These are phyloP conservation scores for Chalciporus chontae DNA, from an alignment of 768 basidiomycete genomes.

Conservation along the genomic window DNA sequence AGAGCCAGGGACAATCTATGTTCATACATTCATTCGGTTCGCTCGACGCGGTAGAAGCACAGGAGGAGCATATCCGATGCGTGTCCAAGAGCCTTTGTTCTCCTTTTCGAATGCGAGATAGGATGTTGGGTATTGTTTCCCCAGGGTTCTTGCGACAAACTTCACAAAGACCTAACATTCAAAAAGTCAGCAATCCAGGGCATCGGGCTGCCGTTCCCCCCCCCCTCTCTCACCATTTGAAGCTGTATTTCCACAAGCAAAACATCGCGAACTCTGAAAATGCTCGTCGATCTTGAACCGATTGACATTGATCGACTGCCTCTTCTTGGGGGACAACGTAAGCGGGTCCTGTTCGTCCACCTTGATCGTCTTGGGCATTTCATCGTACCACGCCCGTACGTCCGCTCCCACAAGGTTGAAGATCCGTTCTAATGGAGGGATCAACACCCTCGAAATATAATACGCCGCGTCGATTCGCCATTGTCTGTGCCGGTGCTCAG, in stretches of 20 bases:
- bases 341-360: conserved; percentile 34
- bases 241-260: conserved; percentile 60
- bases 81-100: conserved; percentile 53
- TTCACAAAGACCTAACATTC: conserved; percentile 56
- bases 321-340: conserved; percentile 35
- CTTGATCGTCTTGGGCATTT: conserved; percentile 68
- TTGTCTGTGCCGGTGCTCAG: conserved; percentile 38
- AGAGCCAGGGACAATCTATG: conserved; percentile 84
- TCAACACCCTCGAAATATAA: conserved; percentile 83
- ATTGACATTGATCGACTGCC: conserved; percentile 29
- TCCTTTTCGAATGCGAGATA: conserved; percentile 49
- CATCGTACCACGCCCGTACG: conserved; percentile 80
- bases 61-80: conserved; percentile 71
- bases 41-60: conserved; percentile 49
- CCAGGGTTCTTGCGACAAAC: conserved; percentile 51
- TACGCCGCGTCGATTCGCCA: conserved; percentile 80
- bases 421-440: conserved; percentile 86
- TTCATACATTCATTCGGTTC: conserved; percentile 77
- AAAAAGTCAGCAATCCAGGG: not conserved
- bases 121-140: conserved; percentile 54
- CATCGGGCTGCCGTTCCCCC: no score
- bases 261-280: conserved; percentile 66
- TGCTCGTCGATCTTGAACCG: conserved; percentile 67
- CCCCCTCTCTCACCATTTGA: conserved; percentile 40
- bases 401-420: conserved; percentile 91